phyloP scores from a whole-genome alignment of 306 rosid species.

The Biancaea sappan region DNA sequence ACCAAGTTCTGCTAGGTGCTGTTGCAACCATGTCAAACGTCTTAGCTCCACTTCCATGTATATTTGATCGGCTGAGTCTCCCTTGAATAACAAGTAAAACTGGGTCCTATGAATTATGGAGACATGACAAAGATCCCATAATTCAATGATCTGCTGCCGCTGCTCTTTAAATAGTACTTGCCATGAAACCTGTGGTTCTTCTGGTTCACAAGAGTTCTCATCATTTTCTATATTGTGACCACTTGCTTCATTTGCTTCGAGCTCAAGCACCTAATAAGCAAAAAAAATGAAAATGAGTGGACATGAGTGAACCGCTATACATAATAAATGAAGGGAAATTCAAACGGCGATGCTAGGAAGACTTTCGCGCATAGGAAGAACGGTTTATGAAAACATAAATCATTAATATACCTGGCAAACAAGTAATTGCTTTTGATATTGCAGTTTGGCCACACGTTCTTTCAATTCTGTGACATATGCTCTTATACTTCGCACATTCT shows the following conservation, averaged over 20 bases:
- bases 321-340: conserved; percentile 11
- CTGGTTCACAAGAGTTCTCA: conserved; percentile 55
- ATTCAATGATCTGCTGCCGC: conserved; percentile 83
- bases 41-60: conserved; percentile 96
- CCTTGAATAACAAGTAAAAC: conserved; percentile 91
- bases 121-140: conserved; percentile 89
- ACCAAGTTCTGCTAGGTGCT: conserved; percentile 87
- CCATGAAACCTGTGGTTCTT: conserved; percentile 77
- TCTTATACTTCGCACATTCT: conserved; percentile 96
- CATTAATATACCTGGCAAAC: conserved; percentile 85
- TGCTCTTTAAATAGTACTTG: conserved; percentile 78
- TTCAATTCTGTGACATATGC: conserved; percentile 96
- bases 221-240: conserved; percentile 80
- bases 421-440: conserved; percentile 96
- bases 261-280: conserved; percentile 80
- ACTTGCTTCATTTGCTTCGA: conserved; percentile 93
- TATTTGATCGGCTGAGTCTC: conserved; percentile 93
- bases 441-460: conserved; percentile 98
- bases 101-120: conserved; percentile 97
- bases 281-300: not conserved
- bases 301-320: conserved; percentile 5
- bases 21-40: conserved; percentile 92
- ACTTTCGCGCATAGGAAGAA: not conserved
- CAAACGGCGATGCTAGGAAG: not conserved
- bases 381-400: no score